Evolutionary conservation across 2,329 filamentous ascomycete genomes (phyloP).

Genomic region (Tolypocladium nubicola): DNA sequence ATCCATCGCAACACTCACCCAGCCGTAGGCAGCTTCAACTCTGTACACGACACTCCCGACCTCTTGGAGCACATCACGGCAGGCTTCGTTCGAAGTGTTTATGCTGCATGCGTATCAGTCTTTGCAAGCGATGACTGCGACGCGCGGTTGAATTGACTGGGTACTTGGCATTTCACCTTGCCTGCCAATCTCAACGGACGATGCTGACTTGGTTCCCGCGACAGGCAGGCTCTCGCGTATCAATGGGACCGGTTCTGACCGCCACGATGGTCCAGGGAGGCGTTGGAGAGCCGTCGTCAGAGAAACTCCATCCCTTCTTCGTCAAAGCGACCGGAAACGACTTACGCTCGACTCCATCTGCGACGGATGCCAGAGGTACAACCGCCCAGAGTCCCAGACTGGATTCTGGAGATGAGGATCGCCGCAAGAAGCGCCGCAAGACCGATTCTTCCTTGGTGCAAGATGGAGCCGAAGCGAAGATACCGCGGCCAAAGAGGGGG

Average conservation of each 20-base stretch:
- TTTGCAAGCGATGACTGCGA: not conserved
- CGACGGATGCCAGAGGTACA: not conserved
- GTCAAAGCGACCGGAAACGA: constrained; percentile 13
- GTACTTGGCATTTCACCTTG: not conserved
- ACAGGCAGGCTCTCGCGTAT: constrained; percentile 9
- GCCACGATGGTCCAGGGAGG: constrained; percentile 34
- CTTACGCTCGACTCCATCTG: not conserved
- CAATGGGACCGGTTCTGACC: constrained; percentile 32
- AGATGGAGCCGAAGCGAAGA: constrained; percentile 14
- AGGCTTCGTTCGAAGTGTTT: not conserved
- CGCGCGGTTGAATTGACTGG: not conserved
- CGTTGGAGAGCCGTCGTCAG: constrained; percentile 21
- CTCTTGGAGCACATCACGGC: not conserved
- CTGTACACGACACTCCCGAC: not conserved
- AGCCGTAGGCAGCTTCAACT: not conserved
- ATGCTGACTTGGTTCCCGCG: not conserved
- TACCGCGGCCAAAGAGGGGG: constrained; percentile 13
- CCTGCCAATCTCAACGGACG: too few species aligned
- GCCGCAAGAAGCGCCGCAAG: constrained; percentile 32
- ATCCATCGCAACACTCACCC: not conserved
- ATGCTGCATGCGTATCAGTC: not conserved
- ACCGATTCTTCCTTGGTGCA: constrained; percentile 16
- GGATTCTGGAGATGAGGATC: constrained; percentile 18
- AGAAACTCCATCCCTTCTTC: constrained; percentile 48
- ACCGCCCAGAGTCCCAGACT: constrained; percentile 1